Evolutionary conservation across 192 early-diverging fungal genomes (phyloP), one percentile per base, ranked within the genome.

Genomic region (Coemansia sp.): DNA sequence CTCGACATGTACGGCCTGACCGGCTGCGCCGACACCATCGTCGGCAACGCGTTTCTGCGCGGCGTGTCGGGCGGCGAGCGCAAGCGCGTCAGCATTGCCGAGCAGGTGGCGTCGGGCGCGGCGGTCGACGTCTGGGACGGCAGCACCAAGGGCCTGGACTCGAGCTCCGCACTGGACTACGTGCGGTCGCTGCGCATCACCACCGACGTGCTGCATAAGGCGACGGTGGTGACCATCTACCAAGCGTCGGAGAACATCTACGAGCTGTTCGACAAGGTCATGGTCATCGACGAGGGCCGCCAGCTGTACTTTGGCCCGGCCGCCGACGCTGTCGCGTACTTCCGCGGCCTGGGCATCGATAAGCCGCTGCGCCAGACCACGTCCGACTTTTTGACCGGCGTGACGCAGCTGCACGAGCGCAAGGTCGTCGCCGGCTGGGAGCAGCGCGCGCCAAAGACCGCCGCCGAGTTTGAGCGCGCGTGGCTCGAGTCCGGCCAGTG

Each of bases 51-150:
- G 11, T 90, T 90, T 54, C 66, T 92, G 66, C 90, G 91, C 59
- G 90, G 91, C 70, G 79, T 91, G n/a, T 90, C 89, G n/a, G 90
- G 91, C 68, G 91, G 91, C 45, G 91, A 93, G 71, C 87, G 88
- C 70, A 90, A 90, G 75, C 91, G 91, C 65, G 85, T 91, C 39
- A 89, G 88, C 14, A 92, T 91, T 69, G 89, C 90, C 14, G 90
- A 91, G 74, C 90, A 91, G 73, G 88, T 91, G 63, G 88, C 89
- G 11, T 85, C 85, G 15, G 79, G 85, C 35, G 77, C 84, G 22
- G 66, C 87, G 45, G 70, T 91, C 66, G 87, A 89, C 43, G 75
- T 87, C 42, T 91, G 88, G 88, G 90, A 91, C 57, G 85, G 88
- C 20, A 86, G 86, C 62, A 94, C 92, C 8, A 84, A 85, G 35